Evolutionary conservation across 192 early-diverging fungal species (phyloP).

Genomic region (Coemansia sp.): DNA sequence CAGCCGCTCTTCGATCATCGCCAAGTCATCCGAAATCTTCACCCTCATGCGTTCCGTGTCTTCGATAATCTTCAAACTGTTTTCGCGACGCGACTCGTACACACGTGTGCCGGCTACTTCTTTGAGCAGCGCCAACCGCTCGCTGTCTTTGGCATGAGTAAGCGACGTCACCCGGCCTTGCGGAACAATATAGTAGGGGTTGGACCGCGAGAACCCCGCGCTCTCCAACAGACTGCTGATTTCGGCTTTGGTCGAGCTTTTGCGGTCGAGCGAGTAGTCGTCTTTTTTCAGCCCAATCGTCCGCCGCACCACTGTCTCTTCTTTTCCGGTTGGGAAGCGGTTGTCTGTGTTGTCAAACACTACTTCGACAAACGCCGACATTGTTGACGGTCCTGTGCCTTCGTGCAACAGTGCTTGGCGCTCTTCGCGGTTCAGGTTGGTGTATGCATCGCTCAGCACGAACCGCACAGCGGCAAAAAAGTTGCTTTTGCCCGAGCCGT

Average conservation of each 20-base stretch:
- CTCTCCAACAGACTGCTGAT: slow-evolving; percentile 92
- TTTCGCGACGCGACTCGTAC: slow-evolving; percentile 87
- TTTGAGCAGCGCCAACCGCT: slow-evolving; percentile 87
- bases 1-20: slow-evolving; percentile 85
- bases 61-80: slow-evolving; percentile 88
- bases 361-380: slow-evolving; percentile 95
- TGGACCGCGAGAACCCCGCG: slow-evolving; percentile 94
- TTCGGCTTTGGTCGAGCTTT: slow-evolving; percentile 86
- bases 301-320: slow-evolving; percentile 84
- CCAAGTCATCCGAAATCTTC: slow-evolving; percentile 88
- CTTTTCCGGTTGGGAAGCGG: slow-evolving; percentile 92
- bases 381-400: slow-evolving; percentile 85
- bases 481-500: slow-evolving; percentile 97
- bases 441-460: slow-evolving; percentile 94
- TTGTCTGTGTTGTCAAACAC: slow-evolving; percentile 96
- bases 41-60: slow-evolving; percentile 79
- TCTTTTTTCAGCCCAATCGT: slow-evolving; percentile 97
- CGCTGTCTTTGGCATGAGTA: slow-evolving; percentile 91
- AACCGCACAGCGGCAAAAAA: slow-evolving; percentile 95
- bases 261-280: slow-evolving; percentile 96
- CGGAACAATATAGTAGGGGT: slow-evolving; percentile 99
- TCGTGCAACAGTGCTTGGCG: slow-evolving; percentile 92
- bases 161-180: slow-evolving; percentile 90
- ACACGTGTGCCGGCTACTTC: slow-evolving; percentile 97
- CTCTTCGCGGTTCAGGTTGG: slow-evolving; percentile 88